Conservation (phyloP, 106 monocot genomes). For the Agapanthus africanus region DNA sequence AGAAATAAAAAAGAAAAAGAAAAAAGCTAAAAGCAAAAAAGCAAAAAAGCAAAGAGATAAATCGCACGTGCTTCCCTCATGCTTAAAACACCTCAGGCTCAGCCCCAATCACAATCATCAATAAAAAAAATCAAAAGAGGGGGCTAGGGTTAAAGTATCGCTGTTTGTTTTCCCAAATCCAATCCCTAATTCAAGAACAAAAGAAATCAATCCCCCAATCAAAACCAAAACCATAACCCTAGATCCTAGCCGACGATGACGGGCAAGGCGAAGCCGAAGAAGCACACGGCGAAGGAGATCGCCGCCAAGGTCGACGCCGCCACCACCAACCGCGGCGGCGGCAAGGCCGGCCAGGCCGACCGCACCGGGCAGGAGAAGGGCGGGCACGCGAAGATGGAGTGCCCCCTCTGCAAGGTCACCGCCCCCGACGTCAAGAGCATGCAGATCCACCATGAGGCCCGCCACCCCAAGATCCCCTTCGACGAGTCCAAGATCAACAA, state of each 20-base stretch:
- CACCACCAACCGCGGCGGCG: constrained; percentile 85
- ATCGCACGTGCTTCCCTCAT: too few species aligned
- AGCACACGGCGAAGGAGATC: constrained; percentile 99
- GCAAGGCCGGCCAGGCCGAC: constrained; percentile 73
- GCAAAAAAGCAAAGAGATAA: too few species aligned
- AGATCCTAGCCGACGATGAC: constrained; percentile 37
- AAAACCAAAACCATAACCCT: not conserved
- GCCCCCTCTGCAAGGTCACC: constrained; percentile 85
- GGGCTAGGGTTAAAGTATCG: too few species aligned
- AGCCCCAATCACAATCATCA: too few species aligned
- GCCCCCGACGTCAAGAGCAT: constrained; percentile 82
- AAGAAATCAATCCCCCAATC: too few species aligned
- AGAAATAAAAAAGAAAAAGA: too few species aligned
- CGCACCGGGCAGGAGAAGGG: constrained; percentile 75
- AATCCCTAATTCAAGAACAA: too few species aligned
- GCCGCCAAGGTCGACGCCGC: constrained; percentile 88
- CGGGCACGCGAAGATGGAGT: constrained; percentile 90
- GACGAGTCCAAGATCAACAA: constrained; percentile 71
- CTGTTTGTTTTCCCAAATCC: too few species aligned
- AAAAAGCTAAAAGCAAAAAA: too few species aligned
- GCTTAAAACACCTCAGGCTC: too few species aligned
- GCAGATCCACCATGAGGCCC: constrained; percentile 98
- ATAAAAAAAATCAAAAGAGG: too few species aligned
- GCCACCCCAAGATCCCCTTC: constrained; percentile 88
- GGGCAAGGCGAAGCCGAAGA: constrained; percentile 99